Evolutionary conservation across 202 grass and related monocot species (phyloP), one percentile per base, ranked within the genome.

Genomic region (Schoenoplectus tabernaemontani): DNA sequence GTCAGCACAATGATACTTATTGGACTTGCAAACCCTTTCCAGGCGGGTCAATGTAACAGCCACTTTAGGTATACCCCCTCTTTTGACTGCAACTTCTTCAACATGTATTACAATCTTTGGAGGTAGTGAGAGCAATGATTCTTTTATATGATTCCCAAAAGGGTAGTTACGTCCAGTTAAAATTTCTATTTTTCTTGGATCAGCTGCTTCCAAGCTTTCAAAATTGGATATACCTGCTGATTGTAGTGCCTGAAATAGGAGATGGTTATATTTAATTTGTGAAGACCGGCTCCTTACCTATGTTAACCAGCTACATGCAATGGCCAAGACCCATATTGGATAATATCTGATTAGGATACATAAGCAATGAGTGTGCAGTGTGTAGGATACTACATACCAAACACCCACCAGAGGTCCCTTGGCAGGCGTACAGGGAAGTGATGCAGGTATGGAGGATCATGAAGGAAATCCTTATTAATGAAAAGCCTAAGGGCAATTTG

Each of bases 121-220:
- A 60, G 91, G 87, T 83, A 97, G 87, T 56, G 87, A 86, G 85
- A 87, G 83, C 30, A 97, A 43, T 24, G 74, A 93, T 51, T 93
- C 89, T 81, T 97, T 97, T 71, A 94, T 84, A 59, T 87, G 86
- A 79, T 97, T 90, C 36, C 89, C 91, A 69, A 93, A 97, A 88
- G 94, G 94, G 87, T 87, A 97, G 61, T 94, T 90, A 44, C 89
- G 89, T 39, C 91, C 91, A 47, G 91, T 97, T 79, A 85, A 57
- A 56, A 53, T 79, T 87, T 94, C 95, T 82, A 97, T 88, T 87
- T 93, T 97, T 89, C 95, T 94, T 64, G 91, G 83, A 87, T 97
- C 91, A 86, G 86, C 95, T 90, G 79, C 57, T 86, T 75, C 86
- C 63, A 94, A 83, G 58, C 77, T 89, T 70, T 94, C 84, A 48